Evolutionary conservation across 2,329 filamentous ascomycete genomes (phyloP).

Genomic region (Monilinia fructicola): DNA sequence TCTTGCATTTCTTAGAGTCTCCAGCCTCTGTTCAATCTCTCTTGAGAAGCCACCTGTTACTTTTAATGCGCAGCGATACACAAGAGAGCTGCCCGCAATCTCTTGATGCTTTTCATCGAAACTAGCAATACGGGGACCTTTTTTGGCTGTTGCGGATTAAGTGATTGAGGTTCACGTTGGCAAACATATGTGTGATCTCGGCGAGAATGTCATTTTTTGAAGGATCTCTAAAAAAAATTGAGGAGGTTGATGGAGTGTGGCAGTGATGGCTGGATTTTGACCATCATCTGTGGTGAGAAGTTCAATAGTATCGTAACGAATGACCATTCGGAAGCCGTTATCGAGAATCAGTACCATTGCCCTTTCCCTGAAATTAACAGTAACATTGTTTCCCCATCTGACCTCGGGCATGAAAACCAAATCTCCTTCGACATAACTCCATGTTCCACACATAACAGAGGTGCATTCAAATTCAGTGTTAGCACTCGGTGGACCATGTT

Average conservation of each 20-base stretch:
- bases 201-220: constrained; percentile 20
- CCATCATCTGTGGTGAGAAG: constrained; percentile 46
- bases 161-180: not conserved
- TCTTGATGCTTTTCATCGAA: constrained; percentile 43
- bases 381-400: constrained; percentile 45
- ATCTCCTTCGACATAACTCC: constrained; percentile 43
- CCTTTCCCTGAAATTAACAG: constrained; percentile 41
- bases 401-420: constrained; percentile 46
- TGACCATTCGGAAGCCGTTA: constrained; percentile 51
- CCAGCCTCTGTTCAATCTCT: constrained; percentile 34
- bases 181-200: constrained; percentile 20
- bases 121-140: constrained; percentile 34
- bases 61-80: constrained; percentile 48
- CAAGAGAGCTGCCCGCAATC: constrained; percentile 50
- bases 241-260: constrained; percentile 55
- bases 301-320: constrained; percentile 24
- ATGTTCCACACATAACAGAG: constrained; percentile 46
- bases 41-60: constrained; percentile 29
- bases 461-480: constrained; percentile 39
- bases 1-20: constrained; percentile 35
- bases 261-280: constrained; percentile 44
- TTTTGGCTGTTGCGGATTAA: constrained; percentile 28
- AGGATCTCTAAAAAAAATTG: constrained; percentile 47
- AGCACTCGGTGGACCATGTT: constrained; percentile 27
- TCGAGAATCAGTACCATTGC: constrained; percentile 45